Evolutionary conservation across 306 rosid species (phyloP).

Genomic region (Quercus wislizeni): DNA sequence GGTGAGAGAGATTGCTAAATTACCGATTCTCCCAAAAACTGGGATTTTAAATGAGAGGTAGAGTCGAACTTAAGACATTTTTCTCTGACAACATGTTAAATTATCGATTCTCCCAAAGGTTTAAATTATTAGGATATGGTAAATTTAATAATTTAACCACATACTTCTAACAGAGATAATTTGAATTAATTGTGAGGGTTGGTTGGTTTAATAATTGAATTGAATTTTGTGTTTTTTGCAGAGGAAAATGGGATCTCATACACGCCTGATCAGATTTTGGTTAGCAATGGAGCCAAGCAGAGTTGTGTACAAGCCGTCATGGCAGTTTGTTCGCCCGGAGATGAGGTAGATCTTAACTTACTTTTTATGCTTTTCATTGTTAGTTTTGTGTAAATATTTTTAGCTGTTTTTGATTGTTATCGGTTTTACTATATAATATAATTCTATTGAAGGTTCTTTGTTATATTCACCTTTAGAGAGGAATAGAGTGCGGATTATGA

Average conservation of each 20-base stretch:
- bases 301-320: slow-evolving; percentile 70
- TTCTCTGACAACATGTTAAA: too few species aligned
- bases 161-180: too few species aligned
- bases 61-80: too few species aligned
- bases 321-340: slow-evolving; percentile 92
- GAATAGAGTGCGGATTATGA: too few species aligned
- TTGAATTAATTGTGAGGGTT: too few species aligned
- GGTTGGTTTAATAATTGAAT: too few species aligned
- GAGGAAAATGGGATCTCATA: slow-evolving; percentile 87
- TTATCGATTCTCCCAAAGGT: too few species aligned
- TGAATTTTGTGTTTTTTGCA: slow-evolving; percentile 22
- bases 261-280: slow-evolving; percentile 75
- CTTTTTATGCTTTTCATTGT: neutral
- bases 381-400: neutral
- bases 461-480: neutral
- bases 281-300: slow-evolving; percentile 98
- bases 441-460: neutral
- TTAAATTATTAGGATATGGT: too few species aligned
- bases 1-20: too few species aligned
- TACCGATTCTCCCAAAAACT: too few species aligned
- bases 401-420: neutral
- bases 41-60: too few species aligned
- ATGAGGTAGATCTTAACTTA: slow-evolving; percentile 50
- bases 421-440: neutral
- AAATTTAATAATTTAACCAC: too few species aligned